Conservation (phyloP, 2,329 filamentous ascomycete species). For the Tolypocladium inflatum region DNA sequence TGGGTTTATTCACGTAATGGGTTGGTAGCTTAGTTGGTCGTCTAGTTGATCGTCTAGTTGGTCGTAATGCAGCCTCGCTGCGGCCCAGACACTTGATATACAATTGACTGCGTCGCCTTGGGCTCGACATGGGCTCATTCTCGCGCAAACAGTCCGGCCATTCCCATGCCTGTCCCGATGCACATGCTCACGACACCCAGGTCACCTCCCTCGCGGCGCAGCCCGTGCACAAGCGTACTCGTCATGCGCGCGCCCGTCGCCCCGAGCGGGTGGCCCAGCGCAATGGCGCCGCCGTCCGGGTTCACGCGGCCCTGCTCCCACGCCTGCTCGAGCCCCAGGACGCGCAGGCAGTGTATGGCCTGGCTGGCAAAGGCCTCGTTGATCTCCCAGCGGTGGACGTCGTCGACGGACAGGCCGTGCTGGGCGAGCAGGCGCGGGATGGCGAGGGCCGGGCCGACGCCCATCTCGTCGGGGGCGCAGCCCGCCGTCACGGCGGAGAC, state of each 20-base stretch:
- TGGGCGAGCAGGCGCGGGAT: slow-evolving; percentile 72
- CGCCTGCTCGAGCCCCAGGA: slow-evolving; percentile 54
- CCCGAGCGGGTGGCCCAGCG: slow-evolving; percentile 84
- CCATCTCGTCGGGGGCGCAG: slow-evolving; percentile 88
- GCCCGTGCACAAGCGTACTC: slow-evolving; percentile 58
- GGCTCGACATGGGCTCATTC: slow-evolving; percentile 30
- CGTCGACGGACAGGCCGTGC: slow-evolving; percentile 54
- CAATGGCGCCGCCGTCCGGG: slow-evolving; percentile 87
- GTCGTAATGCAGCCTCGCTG: neutral
- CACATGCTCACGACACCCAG: slow-evolving; percentile 90
- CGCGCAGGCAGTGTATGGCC: slow-evolving; percentile 60
- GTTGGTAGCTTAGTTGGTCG: neutral
- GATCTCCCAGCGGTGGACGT: slow-evolving; percentile 84
- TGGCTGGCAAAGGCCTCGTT: slow-evolving; percentile 73
- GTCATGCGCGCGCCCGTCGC: slow-evolving; percentile 80
- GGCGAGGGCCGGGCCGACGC: slow-evolving; percentile 75
- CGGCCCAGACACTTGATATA: neutral
- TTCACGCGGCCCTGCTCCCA: slow-evolving; percentile 67
- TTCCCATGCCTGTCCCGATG: slow-evolving; percentile 72
- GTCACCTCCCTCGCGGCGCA: slow-evolving; percentile 59
- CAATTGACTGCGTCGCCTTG: neutral
- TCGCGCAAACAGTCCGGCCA: slow-evolving; percentile 57
- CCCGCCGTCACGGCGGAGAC: slow-evolving; percentile 67
- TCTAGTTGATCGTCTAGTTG: too few relatives aligned
- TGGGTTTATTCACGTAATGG: neutral